phyloP scores from a whole-genome alignment of 345 rosid species.

The Cardamine chenopodiifolia region DNA sequence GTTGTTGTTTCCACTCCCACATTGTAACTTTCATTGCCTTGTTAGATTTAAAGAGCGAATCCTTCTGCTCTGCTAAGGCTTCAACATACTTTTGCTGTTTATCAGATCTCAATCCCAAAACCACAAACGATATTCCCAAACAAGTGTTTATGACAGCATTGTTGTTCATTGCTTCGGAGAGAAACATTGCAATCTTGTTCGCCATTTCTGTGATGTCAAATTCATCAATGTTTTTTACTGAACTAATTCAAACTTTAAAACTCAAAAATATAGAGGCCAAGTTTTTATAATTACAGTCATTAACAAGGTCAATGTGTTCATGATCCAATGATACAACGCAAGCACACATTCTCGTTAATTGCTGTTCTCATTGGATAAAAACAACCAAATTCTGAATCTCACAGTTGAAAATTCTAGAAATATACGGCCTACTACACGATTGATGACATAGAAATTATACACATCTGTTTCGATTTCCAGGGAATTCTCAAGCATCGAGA shows the following conservation, averaged over 20 bases:
- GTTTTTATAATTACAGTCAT: neutral
- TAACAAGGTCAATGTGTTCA: neutral
- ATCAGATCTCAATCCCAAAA: conserved; percentile 60
- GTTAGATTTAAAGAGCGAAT: conserved; percentile 56
- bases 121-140: conserved; percentile 56
- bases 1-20: conserved; percentile 95
- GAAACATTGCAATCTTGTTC: conserved; percentile 46
- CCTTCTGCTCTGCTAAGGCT: conserved; percentile 60
- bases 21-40: conserved; percentile 59
- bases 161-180: conserved; percentile 57
- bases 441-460: too few species aligned
- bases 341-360: neutral
- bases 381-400: too few species aligned
- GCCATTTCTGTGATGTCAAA: conserved; percentile 34
- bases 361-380: neutral
- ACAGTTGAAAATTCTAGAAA: too few species aligned
- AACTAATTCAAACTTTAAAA: neutral
- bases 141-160: conserved; percentile 61
- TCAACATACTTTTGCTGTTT: conserved; percentile 64
- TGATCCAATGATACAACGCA: neutral
- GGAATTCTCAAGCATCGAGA: too few species aligned
- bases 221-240: conserved; percentile 3
- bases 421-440: too few species aligned
- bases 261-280: neutral
- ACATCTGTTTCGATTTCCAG: too few species aligned